Percentiles rank a stretch among this genome's conserved stretches.
Conservation (phyloP, 305 asterid species). For the Fraxinus dipetala region DNA sequence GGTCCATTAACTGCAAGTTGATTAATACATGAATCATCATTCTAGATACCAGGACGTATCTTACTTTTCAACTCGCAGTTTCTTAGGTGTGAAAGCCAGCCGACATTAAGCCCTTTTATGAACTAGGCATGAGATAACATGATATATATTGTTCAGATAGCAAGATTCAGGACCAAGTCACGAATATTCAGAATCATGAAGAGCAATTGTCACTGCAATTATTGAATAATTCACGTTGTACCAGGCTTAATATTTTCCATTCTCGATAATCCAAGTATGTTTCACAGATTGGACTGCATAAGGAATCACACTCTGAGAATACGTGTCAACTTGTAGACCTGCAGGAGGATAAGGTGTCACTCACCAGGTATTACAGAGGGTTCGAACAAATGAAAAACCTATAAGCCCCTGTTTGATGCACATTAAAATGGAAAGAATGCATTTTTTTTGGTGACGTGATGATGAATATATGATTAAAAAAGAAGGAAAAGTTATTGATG, state of each 20-base stretch:
- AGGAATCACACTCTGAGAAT: constrained; percentile 56
- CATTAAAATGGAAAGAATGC: too few species aligned
- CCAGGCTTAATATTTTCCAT: neutral
- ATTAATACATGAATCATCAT: neutral
- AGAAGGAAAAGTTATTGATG: too few species aligned
- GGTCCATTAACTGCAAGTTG: neutral
- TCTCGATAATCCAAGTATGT: neutral
- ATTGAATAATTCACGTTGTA: neutral
- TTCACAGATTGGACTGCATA: neutral
- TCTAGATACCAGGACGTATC: neutral
- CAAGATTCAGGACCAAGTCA: constrained; percentile 15
- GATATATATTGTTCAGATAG: neutral
- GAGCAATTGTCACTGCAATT: neutral
- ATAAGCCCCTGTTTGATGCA: neutral
- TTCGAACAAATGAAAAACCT: neutral
- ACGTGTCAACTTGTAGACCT: constrained; percentile 85
- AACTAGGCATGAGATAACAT: constrained; percentile 13
- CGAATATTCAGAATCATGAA: neutral
- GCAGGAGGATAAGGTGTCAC: constrained; percentile 27
- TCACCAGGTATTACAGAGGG: neutral
- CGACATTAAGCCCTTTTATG: neutral
- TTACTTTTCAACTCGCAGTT: neutral
- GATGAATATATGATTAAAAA: too few species aligned
- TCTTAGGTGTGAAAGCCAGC: neutral
- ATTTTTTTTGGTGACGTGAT: too few species aligned